phyloP scores from a whole-genome alignment of 1,284 basidiomycete species.

The Vanrija sp. region DNA sequence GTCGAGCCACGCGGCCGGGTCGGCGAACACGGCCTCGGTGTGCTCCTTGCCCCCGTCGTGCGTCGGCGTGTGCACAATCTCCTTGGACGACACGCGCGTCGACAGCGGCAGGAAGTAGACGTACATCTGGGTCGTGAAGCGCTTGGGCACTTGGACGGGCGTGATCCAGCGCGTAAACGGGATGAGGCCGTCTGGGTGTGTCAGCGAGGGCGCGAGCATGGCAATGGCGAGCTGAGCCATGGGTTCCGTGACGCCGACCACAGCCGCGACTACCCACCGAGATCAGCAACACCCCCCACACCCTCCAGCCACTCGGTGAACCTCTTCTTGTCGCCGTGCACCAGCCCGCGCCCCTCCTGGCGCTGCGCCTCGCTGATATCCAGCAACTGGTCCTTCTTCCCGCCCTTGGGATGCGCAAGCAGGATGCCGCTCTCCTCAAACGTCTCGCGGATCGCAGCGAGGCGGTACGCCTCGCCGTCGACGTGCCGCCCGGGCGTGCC shows the following conservation, averaged over 20 bases:
- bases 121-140: slow-evolving; percentile 22
- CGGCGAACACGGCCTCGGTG: slow-evolving; percentile 12
- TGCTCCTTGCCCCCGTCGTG: slow-evolving; percentile 20
- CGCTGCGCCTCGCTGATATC: background rate
- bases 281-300: slow-evolving; percentile 9
- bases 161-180: slow-evolving; percentile 21
- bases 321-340: slow-evolving; percentile 10
- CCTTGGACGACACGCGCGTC: slow-evolving; percentile 1
- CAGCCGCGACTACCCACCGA: background rate
- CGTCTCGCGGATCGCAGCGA: slow-evolving; percentile 15
- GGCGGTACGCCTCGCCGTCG: slow-evolving; percentile 10
- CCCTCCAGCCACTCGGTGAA: slow-evolving; percentile 13
- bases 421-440: slow-evolving; percentile 21
- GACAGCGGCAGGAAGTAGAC: slow-evolving; percentile 15
- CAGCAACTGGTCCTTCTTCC: background rate
- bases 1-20: slow-evolving; percentile 6
- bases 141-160: slow-evolving; percentile 7
- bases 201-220: background rate
- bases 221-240: background rate
- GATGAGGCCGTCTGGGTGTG: slow-evolving; percentile 7
- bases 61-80: slow-evolving; percentile 4
- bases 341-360: background rate
- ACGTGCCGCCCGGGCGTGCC: slow-evolving; percentile 3
- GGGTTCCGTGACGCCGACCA: too few species aligned
- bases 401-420: slow-evolving; percentile 2